Percentiles rank a stretch among this genome's conserved stretches.
phyloP scores from a whole-genome alignment of 2,329 filamentous ascomycete species.

The Pyrenophora seminiperda region DNA sequence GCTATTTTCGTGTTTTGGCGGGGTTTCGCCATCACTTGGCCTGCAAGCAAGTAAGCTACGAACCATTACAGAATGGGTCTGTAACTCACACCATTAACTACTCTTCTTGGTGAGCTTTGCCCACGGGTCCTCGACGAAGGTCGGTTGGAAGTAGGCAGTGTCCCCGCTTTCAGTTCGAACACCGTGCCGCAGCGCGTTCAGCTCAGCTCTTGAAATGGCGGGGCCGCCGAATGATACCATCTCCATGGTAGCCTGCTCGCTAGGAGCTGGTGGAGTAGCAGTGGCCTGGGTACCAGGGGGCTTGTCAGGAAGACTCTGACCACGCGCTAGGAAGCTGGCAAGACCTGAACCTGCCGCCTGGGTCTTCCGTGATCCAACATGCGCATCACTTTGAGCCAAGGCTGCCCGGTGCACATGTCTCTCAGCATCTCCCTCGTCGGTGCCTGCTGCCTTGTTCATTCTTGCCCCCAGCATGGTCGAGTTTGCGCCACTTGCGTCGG shows the following conservation, averaged over 20 bases:
- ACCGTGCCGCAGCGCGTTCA: slow-evolving; percentile 48
- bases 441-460: slow-evolving; percentile 29
- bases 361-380: slow-evolving; percentile 14
- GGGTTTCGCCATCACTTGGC: not conserved
- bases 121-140: slow-evolving; percentile 77
- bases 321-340: slow-evolving; percentile 39
- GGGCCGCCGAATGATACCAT: slow-evolving; percentile 40
- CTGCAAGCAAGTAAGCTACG: not conserved
- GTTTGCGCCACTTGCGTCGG: slow-evolving; percentile 40
- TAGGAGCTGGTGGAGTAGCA: not conserved
- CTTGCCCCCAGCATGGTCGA: slow-evolving; percentile 46
- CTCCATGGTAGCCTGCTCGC: slow-evolving; percentile 12
- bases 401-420: not conserved
- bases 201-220: slow-evolving; percentile 31
- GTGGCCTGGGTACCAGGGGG: slow-evolving; percentile 6
- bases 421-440: slow-evolving; percentile 3
- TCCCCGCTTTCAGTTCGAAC: slow-evolving; percentile 62
- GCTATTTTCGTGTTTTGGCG: not conserved
- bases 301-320: slow-evolving; percentile 31
- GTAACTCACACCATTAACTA: not conserved
- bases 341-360: slow-evolving; percentile 32
- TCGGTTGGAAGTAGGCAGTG: slow-evolving; percentile 70
- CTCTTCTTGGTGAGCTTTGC: slow-evolving; percentile 29
- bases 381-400: slow-evolving; percentile 2
- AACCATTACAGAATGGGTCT: not conserved